A percentile compares a stretch with the other conserved stretches of the same genome.
phyloP scores from a whole-genome alignment of 2,329 filamentous ascomycete species.

The Pseudopyricularia javanii region DNA sequence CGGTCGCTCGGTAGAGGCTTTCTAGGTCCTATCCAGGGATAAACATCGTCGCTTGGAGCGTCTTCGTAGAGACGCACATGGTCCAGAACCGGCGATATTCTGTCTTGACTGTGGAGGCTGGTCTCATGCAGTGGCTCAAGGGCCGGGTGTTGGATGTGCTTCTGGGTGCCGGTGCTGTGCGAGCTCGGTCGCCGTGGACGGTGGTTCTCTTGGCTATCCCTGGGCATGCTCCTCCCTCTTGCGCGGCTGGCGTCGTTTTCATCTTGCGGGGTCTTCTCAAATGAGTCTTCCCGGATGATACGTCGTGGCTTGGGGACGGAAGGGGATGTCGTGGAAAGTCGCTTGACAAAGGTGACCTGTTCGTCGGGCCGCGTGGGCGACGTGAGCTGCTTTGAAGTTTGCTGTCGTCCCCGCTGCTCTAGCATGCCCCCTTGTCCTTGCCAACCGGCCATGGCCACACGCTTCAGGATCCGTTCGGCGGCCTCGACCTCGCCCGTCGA shows the following conservation, averaged over 20 bases:
- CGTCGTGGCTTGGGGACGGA: neutral
- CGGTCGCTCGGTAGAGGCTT: neutral
- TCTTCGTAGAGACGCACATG: conserved; percentile 3
- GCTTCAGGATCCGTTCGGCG: neutral
- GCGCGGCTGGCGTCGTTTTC: neutral
- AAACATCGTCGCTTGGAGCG: neutral
- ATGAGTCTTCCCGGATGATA: neutral
- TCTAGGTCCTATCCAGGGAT: neutral
- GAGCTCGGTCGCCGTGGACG: neutral
- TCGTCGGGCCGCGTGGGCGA: neutral
- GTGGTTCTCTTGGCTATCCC: neutral
- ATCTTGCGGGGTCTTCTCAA: neutral
- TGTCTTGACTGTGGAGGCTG: neutral
- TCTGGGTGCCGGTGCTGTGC: neutral
- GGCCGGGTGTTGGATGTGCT: neutral
- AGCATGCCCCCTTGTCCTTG: neutral
- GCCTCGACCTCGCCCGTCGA: neutral
- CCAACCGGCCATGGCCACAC: neutral
- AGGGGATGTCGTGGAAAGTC: neutral
- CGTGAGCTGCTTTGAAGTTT: neutral
- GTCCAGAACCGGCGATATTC: neutral
- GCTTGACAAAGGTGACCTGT: neutral
- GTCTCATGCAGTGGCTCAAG: neutral
- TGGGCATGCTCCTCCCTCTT: neutral
- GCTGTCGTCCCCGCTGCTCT: neutral